Evolutionary conservation across 176 grass and related monocot species (phyloP), one percentile per base, ranked within the genome.

Genomic region (Chloris gayana): DNA sequence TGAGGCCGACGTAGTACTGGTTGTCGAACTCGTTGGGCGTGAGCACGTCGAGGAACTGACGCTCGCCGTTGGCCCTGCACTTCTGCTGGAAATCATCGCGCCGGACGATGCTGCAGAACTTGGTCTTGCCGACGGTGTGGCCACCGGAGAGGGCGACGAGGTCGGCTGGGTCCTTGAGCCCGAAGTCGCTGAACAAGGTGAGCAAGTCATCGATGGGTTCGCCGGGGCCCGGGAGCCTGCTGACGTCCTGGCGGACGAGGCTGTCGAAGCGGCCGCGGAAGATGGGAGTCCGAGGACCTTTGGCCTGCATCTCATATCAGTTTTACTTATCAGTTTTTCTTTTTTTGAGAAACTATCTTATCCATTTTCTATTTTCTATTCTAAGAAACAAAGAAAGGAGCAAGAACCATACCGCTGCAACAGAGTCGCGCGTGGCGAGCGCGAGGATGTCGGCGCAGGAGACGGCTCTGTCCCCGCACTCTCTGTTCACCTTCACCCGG

Each of bases 381-480:
- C n/a, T n/a, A 47, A 15, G 13, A 14, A 47, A 15, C 2, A 47
- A 15, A 47, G 14, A 15, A 47, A 47, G 7, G 10, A 47, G 13
- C 9, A 47, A 3, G 9, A 47, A 47, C 0, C 9, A 13, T 47
- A 47, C 51, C 9, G 56, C 56, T 13, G 24, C 84, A 53, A 98
- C 90, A 60, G 96, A 82, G 84, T 98, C 95, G 78, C 95, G 87
- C 14, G 90, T 75, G 64, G 61, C 47, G 51, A 98, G 86, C 25
- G 95, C 85, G 78, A 98, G 2, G 57, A 93, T 82, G 80, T 98
- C 95, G 24, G 95, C 95, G 33, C 96, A 98, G 34, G 96, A 98
- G 63, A 98, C 96, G 41, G 67, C 9, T 9, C 11, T 59, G 56
- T 26, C 56, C 56, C 56, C 56, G 56, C 56, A 59, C 15, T 25